Conservation (phyloP, 169 alveolate genomes). For the Cryptosporidium xiaoi region DNA sequence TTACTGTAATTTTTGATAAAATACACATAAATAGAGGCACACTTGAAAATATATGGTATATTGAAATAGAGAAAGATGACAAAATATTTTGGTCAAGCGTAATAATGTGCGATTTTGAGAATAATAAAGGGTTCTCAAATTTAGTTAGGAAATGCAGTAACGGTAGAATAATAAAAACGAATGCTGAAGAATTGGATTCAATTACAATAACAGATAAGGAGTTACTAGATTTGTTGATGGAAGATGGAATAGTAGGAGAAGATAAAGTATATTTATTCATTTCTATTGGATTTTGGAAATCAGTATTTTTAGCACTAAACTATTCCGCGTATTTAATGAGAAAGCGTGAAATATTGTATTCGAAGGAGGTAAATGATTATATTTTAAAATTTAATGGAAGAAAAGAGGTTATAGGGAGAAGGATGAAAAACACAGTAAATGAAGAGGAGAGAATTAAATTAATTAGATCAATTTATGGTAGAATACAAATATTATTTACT, state of each 20-base stretch:
- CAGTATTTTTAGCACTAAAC: constrained; percentile 43
- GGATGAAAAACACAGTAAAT: neutral
- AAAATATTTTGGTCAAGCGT: constrained; percentile 56
- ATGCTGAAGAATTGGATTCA: constrained; percentile 2
- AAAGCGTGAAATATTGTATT: constrained; percentile 55
- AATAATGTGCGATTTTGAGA: constrained; percentile 15
- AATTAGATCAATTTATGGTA: constrained; percentile 11
- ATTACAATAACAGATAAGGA: constrained; percentile 13
- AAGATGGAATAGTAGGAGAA: constrained; percentile 12
- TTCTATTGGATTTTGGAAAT: constrained; percentile 66
- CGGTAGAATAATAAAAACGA: constrained; percentile 7
- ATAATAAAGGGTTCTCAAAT: neutral
- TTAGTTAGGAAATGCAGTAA: neutral
- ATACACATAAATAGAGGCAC: constrained; percentile 20
- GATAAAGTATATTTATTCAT: constrained; percentile 8
- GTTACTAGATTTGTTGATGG: neutral
- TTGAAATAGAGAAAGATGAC: constrained; percentile 16
- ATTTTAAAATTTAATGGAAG: constrained; percentile 8
- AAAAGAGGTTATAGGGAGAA: constrained; percentile 28
- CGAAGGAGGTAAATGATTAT: constrained; percentile 23
- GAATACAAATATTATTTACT: constrained; percentile 12
- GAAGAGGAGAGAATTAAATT: constrained; percentile 17
- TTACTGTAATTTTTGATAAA: constrained; percentile 8
- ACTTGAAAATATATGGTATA: constrained; percentile 62
- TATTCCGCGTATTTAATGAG: constrained; percentile 32